phyloP scores from a whole-genome alignment of 768 basidiomycete genomes.

The Flagelloscypha sp. region DNA sequence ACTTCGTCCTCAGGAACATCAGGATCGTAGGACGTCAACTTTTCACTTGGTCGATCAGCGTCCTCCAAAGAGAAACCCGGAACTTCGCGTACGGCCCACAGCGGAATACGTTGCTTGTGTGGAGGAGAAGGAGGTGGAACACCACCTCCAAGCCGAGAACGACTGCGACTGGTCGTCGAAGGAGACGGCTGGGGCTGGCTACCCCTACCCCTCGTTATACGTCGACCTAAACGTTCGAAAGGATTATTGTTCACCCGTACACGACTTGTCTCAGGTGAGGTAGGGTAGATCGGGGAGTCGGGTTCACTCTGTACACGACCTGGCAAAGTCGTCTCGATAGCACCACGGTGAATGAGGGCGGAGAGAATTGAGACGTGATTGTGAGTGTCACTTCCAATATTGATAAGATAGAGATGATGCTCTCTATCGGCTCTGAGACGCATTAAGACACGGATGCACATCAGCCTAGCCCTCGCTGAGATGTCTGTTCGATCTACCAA shows the following conservation, averaged over 20 bases:
- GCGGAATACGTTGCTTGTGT: conserved; percentile 31
- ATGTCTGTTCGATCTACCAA: too few species aligned
- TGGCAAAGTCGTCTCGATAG: background rate
- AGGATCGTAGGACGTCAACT: conserved; percentile 58
- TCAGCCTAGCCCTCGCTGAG: conserved; percentile 55
- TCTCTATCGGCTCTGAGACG: conserved; percentile 84
- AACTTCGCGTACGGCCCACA: conserved; percentile 67
- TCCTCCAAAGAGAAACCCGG: conserved; percentile 49
- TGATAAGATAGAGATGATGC: conserved; percentile 71
- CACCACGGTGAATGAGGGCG: conserved; percentile 49
- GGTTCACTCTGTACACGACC: conserved; percentile 2
- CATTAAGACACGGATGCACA: conserved; percentile 79
- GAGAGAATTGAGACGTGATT: conserved; percentile 53
- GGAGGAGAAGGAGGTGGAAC: conserved; percentile 17
- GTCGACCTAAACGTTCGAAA: conserved; percentile 44
- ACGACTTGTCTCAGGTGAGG: conserved; percentile 36
- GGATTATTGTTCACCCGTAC: conserved; percentile 39
- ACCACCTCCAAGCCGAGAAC: conserved; percentile 42
- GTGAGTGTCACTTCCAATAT: conserved; percentile 44
- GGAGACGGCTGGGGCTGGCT: conserved; percentile 34
- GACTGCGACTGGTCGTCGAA: conserved; percentile 49
- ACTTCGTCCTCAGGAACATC: conserved; percentile 33
- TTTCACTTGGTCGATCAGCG: conserved; percentile 58
- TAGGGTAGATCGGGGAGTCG: conserved; percentile 6
- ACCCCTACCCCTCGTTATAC: conserved; percentile 37